Conservation (phyloP, 225 moss, liverwort and hornwort species). For the Bryum argenteum region DNA sequence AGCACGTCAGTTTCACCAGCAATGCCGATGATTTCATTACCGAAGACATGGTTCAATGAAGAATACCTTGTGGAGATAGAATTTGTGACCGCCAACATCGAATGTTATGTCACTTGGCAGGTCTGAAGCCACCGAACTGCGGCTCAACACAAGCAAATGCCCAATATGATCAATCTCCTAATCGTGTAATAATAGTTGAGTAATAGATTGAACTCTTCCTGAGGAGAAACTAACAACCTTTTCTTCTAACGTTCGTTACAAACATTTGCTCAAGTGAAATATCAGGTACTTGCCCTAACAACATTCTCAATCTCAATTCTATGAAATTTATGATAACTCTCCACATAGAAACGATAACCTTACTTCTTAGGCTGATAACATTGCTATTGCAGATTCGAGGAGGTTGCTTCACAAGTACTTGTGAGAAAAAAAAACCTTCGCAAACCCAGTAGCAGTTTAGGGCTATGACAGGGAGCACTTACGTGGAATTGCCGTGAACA, state of each 20-base stretch:
- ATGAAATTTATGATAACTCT: too few species aligned
- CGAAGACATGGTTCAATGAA: constrained; percentile 2
- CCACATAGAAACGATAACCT: too few species aligned
- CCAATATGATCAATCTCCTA: constrained; percentile 22
- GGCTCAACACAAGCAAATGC: constrained; percentile 1
- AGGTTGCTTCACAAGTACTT: too few species aligned
- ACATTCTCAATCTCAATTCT: too few species aligned
- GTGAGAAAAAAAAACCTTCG: too few species aligned
- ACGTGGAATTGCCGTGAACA: constrained; percentile 53
- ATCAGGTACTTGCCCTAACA: too few species aligned
- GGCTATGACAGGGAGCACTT: constrained; percentile 18
- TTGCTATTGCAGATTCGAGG: too few species aligned
- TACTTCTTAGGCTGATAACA: too few species aligned
- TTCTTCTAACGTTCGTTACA: too few species aligned
- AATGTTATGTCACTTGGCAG: constrained; percentile 83
- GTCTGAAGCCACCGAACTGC: constrained; percentile 82
- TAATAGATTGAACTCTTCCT: not conserved
- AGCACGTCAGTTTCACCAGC: constrained; percentile 16
- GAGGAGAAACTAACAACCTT: too few species aligned
- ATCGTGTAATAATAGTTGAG: not conserved
- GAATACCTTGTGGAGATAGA: constrained; percentile 89
- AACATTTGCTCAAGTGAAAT: too few species aligned
- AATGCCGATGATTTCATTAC: too few species aligned
- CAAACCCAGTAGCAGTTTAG: not conserved
- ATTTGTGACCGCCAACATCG: constrained; percentile 56